Conservation (phyloP, 176 grass and related monocot species). For the Pharus latifolius region DNA sequence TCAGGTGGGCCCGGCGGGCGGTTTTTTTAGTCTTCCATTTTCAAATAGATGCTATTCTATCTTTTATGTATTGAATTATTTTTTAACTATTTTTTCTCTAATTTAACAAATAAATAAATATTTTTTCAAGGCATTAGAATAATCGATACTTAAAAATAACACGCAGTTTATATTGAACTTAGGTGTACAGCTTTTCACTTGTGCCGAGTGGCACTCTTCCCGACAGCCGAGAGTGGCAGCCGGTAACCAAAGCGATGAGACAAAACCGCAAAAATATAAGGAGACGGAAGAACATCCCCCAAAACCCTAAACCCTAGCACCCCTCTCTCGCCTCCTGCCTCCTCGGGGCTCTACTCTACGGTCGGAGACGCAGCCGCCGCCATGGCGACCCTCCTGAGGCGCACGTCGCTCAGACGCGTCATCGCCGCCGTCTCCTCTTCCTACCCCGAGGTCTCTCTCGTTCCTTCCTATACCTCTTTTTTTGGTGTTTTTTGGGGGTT, state of each 20-base stretch:
- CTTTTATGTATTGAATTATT: no score
- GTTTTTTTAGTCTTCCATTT: no score
- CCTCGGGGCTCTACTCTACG: neutral
- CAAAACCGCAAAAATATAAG: conserved; percentile 5
- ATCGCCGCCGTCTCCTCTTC: conserved; percentile 26
- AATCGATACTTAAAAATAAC: no score
- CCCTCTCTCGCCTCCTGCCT: neutral
- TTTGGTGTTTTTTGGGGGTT: neutral
- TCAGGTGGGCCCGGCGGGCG: no score
- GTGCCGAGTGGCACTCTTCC: conserved; percentile 10
- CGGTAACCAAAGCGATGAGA: neutral
- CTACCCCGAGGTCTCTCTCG: conserved; percentile 7
- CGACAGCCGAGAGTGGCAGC: conserved; percentile 21
- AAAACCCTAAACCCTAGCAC: conserved; percentile 48
- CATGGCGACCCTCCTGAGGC: conserved; percentile 75
- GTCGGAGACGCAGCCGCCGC: neutral
- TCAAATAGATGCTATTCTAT: no score
- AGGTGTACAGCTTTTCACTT: no score
- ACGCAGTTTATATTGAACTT: no score
- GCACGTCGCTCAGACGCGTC: conserved; percentile 34
- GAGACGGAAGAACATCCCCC: neutral
- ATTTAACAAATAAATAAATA: no score
- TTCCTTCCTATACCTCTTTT: neutral
- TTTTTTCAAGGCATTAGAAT: no score
- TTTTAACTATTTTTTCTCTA: no score